Evolutionary conservation across 352 stramenopile genomes (phyloP).

Genomic region (Phytophthora syringae): DNA sequence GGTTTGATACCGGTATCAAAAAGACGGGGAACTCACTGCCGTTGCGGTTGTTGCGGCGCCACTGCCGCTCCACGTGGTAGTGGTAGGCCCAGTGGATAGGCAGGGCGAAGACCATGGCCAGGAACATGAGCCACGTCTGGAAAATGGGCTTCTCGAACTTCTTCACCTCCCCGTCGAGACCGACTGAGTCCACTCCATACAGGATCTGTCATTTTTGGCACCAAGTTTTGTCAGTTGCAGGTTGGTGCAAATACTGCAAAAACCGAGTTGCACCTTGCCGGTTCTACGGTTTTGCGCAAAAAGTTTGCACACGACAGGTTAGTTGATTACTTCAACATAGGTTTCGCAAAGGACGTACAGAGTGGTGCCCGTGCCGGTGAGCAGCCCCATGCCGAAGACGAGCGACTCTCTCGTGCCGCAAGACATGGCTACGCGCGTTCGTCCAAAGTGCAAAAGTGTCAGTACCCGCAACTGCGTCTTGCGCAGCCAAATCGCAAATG

Average conservation of each 20-base stretch:
- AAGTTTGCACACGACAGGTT: not conserved
- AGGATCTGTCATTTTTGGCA: constrained; percentile 94
- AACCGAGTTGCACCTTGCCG: constrained; percentile 55
- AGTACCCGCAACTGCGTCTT: too few species aligned
- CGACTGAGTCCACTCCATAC: constrained; percentile 91
- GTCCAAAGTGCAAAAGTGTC: not conserved
- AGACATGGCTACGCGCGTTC: constrained; percentile 67
- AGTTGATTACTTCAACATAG: constrained; percentile 6
- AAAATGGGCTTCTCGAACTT: constrained; percentile 96
- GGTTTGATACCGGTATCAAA: not conserved
- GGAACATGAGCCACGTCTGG: constrained; percentile 97
- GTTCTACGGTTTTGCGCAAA: constrained; percentile 42
- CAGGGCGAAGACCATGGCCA: constrained; percentile 95
- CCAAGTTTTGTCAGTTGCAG: constrained; percentile 10
- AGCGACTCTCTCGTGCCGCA: constrained; percentile 79
- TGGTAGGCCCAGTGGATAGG: constrained; percentile 92
- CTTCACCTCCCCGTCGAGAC: constrained; percentile 88
- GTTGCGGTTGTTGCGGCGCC: constrained; percentile 55
- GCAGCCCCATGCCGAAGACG: constrained; percentile 80
- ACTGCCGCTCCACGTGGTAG: constrained; percentile 79
- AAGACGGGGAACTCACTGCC: constrained; percentile 50
- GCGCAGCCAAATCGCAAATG: constrained; percentile 16
- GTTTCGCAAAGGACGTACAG: constrained; percentile 58
- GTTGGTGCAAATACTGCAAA: not conserved
- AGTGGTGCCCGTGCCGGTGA: constrained; percentile 87